Percentiles rank a stretch among this genome's conserved stretches.
Conservation (phyloP, 768 basidiomycete genomes). For the Rhodotorula taiwanensis region DNA sequence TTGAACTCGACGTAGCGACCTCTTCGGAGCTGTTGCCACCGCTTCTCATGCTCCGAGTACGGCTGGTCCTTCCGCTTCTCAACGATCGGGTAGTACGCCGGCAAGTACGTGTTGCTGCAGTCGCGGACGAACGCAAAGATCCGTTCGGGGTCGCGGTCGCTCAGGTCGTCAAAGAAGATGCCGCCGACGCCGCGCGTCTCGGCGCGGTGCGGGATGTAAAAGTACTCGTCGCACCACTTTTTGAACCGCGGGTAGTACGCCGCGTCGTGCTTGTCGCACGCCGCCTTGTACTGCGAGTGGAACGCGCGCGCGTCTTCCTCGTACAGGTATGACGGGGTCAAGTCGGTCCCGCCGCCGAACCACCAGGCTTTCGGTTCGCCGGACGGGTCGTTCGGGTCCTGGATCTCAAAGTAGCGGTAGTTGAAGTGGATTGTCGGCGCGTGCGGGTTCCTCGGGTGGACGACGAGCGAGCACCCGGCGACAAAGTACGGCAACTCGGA, state of each 20-base stretch:
- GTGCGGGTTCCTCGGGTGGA: constrained; percentile 89
- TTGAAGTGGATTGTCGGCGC: constrained; percentile 93
- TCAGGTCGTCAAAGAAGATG: constrained; percentile 92
- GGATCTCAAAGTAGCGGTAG: constrained; percentile 93
- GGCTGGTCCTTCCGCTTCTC: constrained; percentile 49
- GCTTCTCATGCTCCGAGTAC: constrained; percentile 55
- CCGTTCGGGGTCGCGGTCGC: constrained; percentile 50
- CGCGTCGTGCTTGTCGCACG: constrained; percentile 64
- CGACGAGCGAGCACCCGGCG: constrained; percentile 81
- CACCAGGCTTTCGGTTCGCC: constrained; percentile 79
- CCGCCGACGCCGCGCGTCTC: constrained; percentile 89
- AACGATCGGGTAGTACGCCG: constrained; percentile 84
- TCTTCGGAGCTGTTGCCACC: constrained; percentile 88
- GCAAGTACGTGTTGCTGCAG: constrained; percentile 73
- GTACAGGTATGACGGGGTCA: constrained; percentile 88
- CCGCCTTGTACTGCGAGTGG: constrained; percentile 66
- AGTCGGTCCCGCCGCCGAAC: constrained; percentile 94
- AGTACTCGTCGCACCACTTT: constrained; percentile 96
- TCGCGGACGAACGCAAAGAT: constrained; percentile 69
- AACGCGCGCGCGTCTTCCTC: constrained; percentile 81
- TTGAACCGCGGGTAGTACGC: constrained; percentile 74
- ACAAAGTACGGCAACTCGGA: constrained; percentile 83
- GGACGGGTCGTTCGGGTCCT: constrained; percentile 44
- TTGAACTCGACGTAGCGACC: constrained; percentile 96
- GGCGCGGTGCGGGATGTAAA: constrained; percentile 75